Evolutionary conservation across 805 yeast genomes (phyloP).

Genomic region (Aciculoconidium aculeatum): DNA sequence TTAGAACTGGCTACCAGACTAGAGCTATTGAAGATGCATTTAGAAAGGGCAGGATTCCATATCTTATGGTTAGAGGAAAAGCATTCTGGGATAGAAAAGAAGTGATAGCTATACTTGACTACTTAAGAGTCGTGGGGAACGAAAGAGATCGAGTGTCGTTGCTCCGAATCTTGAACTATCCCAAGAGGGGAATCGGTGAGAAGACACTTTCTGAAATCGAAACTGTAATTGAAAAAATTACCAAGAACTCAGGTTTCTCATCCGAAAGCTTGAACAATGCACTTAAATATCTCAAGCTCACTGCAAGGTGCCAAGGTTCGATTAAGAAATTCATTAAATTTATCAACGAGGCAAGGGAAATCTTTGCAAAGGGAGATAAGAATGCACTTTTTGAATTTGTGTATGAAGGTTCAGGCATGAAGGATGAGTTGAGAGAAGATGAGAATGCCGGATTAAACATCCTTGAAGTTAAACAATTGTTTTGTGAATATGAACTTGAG

Average conservation of each 20-base stretch:
- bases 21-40: constrained; percentile 61
- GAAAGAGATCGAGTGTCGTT: constrained; percentile 57
- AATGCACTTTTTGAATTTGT: constrained; percentile 18
- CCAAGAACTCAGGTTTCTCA: too few species aligned
- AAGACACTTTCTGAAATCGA: constrained; percentile 38
- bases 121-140: constrained; percentile 56
- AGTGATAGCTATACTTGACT: constrained; percentile 55
- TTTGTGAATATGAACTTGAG: constrained; percentile 27
- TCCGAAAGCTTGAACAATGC: background rate
- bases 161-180: constrained; percentile 50
- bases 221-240: constrained; percentile 3
- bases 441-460: constrained; percentile 30
- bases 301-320: constrained; percentile 9
- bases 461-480: constrained; percentile 32
- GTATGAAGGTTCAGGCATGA: constrained; percentile 24
- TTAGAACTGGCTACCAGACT: constrained; percentile 59
- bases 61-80: constrained; percentile 61
- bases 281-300: constrained; percentile 7
- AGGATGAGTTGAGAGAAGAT: constrained; percentile 21
- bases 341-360: constrained; percentile 16
- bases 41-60: constrained; percentile 51
- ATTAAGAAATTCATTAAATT: constrained; percentile 22
- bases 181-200: constrained; percentile 65
- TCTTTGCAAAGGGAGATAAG: constrained; percentile 9
- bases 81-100: constrained; percentile 80